Evolutionary conservation across 2,329 filamentous ascomycete genomes (phyloP), one percentile per base, ranked within the genome.

Genomic region (Bipolaris oryzae): DNA sequence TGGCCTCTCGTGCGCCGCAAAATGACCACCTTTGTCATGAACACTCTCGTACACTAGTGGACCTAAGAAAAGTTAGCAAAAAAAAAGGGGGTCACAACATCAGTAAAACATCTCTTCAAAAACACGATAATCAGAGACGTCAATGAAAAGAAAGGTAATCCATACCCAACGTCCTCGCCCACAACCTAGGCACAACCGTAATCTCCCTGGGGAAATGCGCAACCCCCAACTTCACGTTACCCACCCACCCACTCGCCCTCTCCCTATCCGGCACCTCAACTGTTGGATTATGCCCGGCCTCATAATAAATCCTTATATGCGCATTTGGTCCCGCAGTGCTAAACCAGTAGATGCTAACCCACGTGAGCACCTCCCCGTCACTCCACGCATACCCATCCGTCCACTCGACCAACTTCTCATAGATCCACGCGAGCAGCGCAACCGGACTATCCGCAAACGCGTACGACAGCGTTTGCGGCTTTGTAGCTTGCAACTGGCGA

Each of bases 341-440:
- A 75, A 92, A 92, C 70, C 83, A 86, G 72, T 93, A 93, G 37
- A 93, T 83, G 47, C 81, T 85, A 0, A 92, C 76, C 90, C 89
- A 94, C 0, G 87, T 90, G 23, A 91, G 76, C 7, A 93, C 82
- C 76, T 93, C 89, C 52, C 92, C 89, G 58, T 91, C 87, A 0
- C 85, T 88, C 89, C 89, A 93, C 0, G 83, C 78, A 68, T 92
- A 92, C 1, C 65, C 67, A 66, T 93, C 89, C 0, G 87, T 87
- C 90, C 90, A 94, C 64, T 90, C 87, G 63, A 88, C 85, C 35
- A 94, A 77, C 71, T 94, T 94, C 76, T 94, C 91, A 63, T 90
- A 90, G 33, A 94, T 87, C 91, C 91, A 95, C 0, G 89, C 85
- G 1, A 94, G 79, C 3, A 92, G 77, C 0, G 84, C 89, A 0